phyloP scores from a whole-genome alignment of 805 yeast genomes.

The Candida mattraensis region DNA sequence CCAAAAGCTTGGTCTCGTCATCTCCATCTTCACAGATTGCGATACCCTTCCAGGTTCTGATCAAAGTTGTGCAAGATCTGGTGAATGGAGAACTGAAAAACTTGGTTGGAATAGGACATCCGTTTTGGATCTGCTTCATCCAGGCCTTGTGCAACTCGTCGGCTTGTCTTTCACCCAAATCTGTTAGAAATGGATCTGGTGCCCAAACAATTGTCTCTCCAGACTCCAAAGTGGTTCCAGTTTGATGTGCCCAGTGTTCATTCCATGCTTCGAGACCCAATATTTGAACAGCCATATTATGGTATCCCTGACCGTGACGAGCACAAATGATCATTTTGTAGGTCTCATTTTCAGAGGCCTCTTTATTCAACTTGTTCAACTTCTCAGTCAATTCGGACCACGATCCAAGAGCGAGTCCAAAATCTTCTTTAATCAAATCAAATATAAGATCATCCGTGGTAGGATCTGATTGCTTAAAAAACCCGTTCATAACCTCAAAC shows the following conservation, averaged over 20 bases:
- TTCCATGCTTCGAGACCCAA: conserved; percentile 63
- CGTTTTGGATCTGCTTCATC: conserved; percentile 41
- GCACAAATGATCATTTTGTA: conserved; percentile 55
- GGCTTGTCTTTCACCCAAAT: conserved; percentile 57
- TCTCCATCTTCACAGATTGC: conserved; percentile 29
- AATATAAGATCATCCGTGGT: conserved; percentile 47
- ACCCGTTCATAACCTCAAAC: conserved; percentile 49
- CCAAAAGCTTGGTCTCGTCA: conserved; percentile 16
- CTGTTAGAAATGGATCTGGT: conserved; percentile 62
- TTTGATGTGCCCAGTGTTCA: conserved; percentile 47
- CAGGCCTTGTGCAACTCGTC: conserved; percentile 44
- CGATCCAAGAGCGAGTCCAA: conserved; percentile 41
- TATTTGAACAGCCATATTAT: conserved; percentile 52
- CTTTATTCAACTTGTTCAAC: conserved; percentile 37
- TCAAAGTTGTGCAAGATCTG: conserved; percentile 58
- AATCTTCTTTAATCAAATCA: conserved; percentile 41
- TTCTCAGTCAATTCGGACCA: conserved; percentile 41
- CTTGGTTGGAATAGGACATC: conserved; percentile 55
- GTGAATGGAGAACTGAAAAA: conserved; percentile 66
- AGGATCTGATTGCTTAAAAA: conserved; percentile 47
- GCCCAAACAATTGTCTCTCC: conserved; percentile 52
- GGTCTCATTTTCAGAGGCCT: conserved; percentile 36
- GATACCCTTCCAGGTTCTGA: conserved; percentile 49
- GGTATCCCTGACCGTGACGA: conserved; percentile 72
- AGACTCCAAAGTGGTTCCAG: conserved; percentile 41